These are phyloP conservation scores for Polytolypa hystricis DNA, from an alignment of 2,329 filamentous ascomycete species.

Conservation along the genomic window DNA sequence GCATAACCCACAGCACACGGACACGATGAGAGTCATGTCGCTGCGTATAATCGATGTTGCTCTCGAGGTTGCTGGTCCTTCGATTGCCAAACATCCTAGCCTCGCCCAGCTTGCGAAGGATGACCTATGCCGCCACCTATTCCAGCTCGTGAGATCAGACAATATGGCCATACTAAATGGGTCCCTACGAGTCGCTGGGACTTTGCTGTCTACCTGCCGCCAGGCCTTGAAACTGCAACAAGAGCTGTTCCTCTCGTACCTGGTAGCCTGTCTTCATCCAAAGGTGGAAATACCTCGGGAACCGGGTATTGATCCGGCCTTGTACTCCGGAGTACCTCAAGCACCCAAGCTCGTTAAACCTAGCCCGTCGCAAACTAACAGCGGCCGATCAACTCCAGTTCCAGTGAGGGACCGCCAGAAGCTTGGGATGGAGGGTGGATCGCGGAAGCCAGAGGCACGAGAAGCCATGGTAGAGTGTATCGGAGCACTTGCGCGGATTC, in stretches of 20 bases:
- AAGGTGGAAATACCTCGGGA: conserved; percentile 90
- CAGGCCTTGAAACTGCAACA: conserved; percentile 89
- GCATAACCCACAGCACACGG: conserved; percentile 82
- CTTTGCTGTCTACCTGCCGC: conserved; percentile 79
- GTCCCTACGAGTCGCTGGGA: conserved; percentile 82
- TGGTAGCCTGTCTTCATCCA: conserved; percentile 87
- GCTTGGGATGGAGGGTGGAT: conserved; percentile 81
- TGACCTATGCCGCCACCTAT: conserved; percentile 83
- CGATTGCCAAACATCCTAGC: conserved; percentile 83
- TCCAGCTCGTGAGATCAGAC: conserved; percentile 91
- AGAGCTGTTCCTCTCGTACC: conserved; percentile 86
- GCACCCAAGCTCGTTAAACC: conserved; percentile 78
- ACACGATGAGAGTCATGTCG: conserved; percentile 95
- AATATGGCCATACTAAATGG: conserved; percentile 93
- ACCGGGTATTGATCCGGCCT: conserved; percentile 73
- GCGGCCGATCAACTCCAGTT: conserved; percentile 80
- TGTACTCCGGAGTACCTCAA: conserved; percentile 90
- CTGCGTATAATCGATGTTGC: conserved; percentile 94
- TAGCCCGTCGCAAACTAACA: conserved; percentile 59
- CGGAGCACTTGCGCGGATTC: conserved; percentile 81
- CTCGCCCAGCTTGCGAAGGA: conserved; percentile 83
- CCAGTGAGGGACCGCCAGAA: conserved; percentile 86
- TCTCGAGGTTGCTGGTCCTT: conserved; percentile 87
- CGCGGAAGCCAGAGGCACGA: conserved; percentile 83
- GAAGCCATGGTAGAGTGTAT: conserved; percentile 98